Conservation (phyloP, 1,284 basidiomycete species). For the Kalmanozyma brasiliensis region DNA sequence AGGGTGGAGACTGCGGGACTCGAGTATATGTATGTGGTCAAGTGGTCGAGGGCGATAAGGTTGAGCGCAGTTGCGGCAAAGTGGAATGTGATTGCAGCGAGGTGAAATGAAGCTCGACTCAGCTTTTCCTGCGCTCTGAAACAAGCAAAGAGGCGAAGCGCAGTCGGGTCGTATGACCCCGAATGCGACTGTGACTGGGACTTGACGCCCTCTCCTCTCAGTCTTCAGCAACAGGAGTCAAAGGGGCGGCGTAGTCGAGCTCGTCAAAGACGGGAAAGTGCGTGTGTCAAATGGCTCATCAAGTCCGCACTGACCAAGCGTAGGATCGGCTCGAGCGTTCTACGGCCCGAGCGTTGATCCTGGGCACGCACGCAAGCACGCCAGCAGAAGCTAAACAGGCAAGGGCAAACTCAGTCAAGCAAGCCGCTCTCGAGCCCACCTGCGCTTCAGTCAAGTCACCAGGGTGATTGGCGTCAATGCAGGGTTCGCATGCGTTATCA, state of each 20-base stretch:
- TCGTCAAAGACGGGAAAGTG: neutral
- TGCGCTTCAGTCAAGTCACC: too few relatives aligned
- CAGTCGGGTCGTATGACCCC: neutral
- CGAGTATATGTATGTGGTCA: neutral
- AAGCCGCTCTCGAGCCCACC: too few relatives aligned
- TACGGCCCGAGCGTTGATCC: slow-evolving; percentile 2
- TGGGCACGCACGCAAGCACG: too few relatives aligned
- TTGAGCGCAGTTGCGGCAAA: too few relatives aligned
- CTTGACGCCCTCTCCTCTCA: too few relatives aligned
- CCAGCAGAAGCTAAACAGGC: too few relatives aligned
- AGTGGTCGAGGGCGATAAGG: neutral
- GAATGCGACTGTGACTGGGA: neutral
- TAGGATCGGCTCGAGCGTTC: neutral
- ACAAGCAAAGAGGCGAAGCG: neutral
- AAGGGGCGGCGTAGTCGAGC: slow-evolving; percentile 13
- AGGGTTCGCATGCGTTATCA: slow-evolving; percentile 36
- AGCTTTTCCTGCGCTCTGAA: slow-evolving; percentile 4
- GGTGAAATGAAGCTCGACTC: neutral
- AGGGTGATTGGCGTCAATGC: slow-evolving; percentile 16
- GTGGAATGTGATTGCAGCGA: neutral
- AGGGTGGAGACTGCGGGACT: neutral
- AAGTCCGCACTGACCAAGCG: slow-evolving; percentile 16
- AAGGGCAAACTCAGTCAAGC: too few relatives aligned
- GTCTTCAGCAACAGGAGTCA: too few relatives aligned
- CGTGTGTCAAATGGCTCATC: slow-evolving; percentile 26